Percentiles rank a stretch among this genome's conserved stretches.
Conservation (phyloP, 2,329 filamentous ascomycete genomes). For the Metarhizium sp. region DNA sequence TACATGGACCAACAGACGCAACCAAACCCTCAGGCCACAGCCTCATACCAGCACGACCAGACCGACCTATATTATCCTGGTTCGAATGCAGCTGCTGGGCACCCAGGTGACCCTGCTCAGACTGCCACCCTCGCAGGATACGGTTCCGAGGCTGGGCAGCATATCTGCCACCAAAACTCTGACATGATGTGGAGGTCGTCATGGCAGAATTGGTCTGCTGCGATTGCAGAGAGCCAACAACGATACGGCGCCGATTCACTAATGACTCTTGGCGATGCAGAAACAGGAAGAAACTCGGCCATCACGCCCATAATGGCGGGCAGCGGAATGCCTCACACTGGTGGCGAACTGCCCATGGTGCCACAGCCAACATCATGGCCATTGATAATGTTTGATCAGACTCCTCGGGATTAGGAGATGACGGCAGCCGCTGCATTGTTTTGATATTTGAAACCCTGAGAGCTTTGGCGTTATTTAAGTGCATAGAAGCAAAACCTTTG, state of each 20-base stretch:
- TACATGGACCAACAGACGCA: slow-evolving; percentile 17
- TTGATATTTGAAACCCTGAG: neutral
- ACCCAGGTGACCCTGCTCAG: slow-evolving; percentile 15
- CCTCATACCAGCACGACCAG: slow-evolving; percentile 15
- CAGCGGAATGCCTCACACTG: neutral
- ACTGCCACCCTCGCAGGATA: slow-evolving; percentile 30
- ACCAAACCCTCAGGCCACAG: neutral
- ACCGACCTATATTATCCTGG: slow-evolving; percentile 19
- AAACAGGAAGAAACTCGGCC: neutral
- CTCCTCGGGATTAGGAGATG: slow-evolving; percentile 4
- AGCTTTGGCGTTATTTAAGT: neutral
- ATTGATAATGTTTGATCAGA: slow-evolving; percentile 21
- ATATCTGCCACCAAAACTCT: slow-evolving; percentile 17
- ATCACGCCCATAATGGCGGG: slow-evolving; percentile 3
- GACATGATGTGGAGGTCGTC: slow-evolving; percentile 33
- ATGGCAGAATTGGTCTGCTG: slow-evolving; percentile 46
- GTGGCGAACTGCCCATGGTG: slow-evolving; percentile 16
- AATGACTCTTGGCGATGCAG: slow-evolving; percentile 32
- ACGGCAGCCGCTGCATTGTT: neutral
- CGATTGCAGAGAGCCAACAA: slow-evolving; percentile 39
- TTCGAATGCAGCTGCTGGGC: slow-evolving; percentile 11
- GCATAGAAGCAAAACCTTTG: neutral
- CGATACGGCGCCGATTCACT: slow-evolving; percentile 40
- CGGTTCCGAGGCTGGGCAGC: slow-evolving; percentile 21
- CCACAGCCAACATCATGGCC: slow-evolving; percentile 21